A percentile compares a stretch with the other conserved stretches of the same genome.
Conservation (phyloP, 2,329 filamentous ascomycete species). For the Tolypocladium album region DNA sequence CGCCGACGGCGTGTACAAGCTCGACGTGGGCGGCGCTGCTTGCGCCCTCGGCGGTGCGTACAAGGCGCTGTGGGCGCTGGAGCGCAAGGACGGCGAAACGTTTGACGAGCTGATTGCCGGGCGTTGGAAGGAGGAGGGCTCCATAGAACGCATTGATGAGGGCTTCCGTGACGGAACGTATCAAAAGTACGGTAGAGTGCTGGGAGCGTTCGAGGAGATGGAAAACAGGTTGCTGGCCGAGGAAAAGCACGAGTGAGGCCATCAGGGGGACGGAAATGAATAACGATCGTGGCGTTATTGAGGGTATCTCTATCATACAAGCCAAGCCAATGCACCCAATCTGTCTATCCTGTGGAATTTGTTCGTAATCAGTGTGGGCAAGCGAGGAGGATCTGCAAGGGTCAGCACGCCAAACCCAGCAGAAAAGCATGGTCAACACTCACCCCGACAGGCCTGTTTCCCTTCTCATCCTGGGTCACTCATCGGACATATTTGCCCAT, state of each 20-base stretch:
- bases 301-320: slow-evolving; percentile 2
- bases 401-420: background rate
- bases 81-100: slow-evolving; percentile 55
- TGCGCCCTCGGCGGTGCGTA: slow-evolving; percentile 91
- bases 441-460: background rate
- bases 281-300: background rate
- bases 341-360: background rate
- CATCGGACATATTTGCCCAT: slow-evolving; percentile 64
- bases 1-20: slow-evolving; percentile 79
- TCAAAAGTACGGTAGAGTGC: slow-evolving; percentile 64
- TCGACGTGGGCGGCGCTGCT: slow-evolving; percentile 91
- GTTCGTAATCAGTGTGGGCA: background rate
- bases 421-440: background rate
- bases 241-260: slow-evolving; percentile 9
- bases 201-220: slow-evolving; percentile 68
- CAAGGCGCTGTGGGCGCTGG: slow-evolving; percentile 89
- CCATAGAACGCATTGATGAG: slow-evolving; percentile 70
- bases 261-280: background rate
- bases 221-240: slow-evolving; percentile 52
- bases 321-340: slow-evolving; percentile 4
- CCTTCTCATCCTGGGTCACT: background rate
- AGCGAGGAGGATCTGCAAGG: slow-evolving; percentile 8
- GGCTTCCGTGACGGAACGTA: slow-evolving; percentile 70
- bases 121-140: slow-evolving; percentile 77
- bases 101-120: slow-evolving; percentile 82